These are phyloP conservation scores for Hypoxylon crocopeplum DNA, from an alignment of 495 filamentous ascomycete genomes.

Conservation along the genomic window DNA sequence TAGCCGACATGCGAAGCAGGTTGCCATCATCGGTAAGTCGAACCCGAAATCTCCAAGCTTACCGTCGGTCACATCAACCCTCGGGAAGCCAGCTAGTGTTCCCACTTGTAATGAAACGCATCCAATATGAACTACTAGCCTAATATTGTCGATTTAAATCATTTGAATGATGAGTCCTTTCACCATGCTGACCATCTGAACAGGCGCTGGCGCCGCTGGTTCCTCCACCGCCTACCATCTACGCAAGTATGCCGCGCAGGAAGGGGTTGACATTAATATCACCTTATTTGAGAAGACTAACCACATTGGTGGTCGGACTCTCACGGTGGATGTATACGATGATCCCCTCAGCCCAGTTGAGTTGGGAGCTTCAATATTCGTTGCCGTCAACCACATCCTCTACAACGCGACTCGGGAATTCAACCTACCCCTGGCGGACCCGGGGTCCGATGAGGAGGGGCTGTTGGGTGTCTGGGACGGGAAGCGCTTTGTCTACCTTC, in stretches of 20 bases:
- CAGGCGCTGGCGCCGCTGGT: slow-evolving; percentile 90
- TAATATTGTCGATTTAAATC: too few species aligned
- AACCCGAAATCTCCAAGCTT: not conserved
- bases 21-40: slow-evolving; percentile 54
- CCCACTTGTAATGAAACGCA: not conserved
- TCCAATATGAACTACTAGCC: too few species aligned
- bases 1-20: slow-evolving; percentile 40
- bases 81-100: too few species aligned
- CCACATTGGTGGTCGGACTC: slow-evolving; percentile 86
- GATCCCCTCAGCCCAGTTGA: slow-evolving; percentile 77
- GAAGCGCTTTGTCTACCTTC: slow-evolving; percentile 71
- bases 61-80: not conserved
- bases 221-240: slow-evolving; percentile 87
- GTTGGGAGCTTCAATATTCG: slow-evolving; percentile 91
- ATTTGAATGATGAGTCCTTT: not conserved
- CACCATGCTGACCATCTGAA: slow-evolving; percentile 26
- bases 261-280: slow-evolving; percentile 67
- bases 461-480: slow-evolving; percentile 89
- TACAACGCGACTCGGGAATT: slow-evolving; percentile 76
- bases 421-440: slow-evolving; percentile 58
- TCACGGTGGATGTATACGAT: slow-evolving; percentile 82
- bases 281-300: slow-evolving; percentile 85
- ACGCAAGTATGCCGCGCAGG: slow-evolving; percentile 66
- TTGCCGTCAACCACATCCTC: slow-evolving; percentile 83
- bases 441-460: slow-evolving; percentile 44